Evolutionary conservation across 257 asterid genomes (phyloP).

Genomic region (Nicotiana knightiana): DNA sequence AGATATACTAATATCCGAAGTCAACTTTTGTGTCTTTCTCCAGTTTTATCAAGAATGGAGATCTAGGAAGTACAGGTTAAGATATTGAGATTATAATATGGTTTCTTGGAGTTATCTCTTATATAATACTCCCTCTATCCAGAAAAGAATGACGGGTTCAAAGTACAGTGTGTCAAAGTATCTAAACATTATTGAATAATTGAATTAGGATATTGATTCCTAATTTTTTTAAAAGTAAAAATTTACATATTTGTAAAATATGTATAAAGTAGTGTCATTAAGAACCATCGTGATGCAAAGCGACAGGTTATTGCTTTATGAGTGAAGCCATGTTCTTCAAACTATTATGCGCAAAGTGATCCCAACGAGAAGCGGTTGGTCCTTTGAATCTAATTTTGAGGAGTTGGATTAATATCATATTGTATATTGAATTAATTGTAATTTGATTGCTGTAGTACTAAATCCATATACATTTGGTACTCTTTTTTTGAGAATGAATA

Average conservation of each 20-base stretch:
- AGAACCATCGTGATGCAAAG: not conserved
- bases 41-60: not conserved
- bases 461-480: not conserved
- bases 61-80: not conserved
- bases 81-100: not conserved
- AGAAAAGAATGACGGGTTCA: not conserved
- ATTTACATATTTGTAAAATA: not conserved
- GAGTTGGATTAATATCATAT: not conserved
- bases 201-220: not conserved
- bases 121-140: not conserved
- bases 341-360: not conserved
- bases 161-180: not conserved
- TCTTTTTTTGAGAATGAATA: not conserved
- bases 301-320: not conserved
- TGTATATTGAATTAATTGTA: not conserved
- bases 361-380: not conserved
- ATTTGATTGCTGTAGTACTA: not conserved
- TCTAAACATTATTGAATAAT: not conserved
- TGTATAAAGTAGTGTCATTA: not conserved
- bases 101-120: not conserved
- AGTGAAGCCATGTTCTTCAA: not conserved
- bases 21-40: conserved; percentile 5
- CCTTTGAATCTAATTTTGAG: not conserved
- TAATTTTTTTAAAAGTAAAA: not conserved
- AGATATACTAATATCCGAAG: not conserved